Evolutionary conservation across 2,329 filamentous ascomycete genomes (phyloP), one percentile per base, ranked within the genome.

Genomic region (Trichoderma afroharzianum): DNA sequence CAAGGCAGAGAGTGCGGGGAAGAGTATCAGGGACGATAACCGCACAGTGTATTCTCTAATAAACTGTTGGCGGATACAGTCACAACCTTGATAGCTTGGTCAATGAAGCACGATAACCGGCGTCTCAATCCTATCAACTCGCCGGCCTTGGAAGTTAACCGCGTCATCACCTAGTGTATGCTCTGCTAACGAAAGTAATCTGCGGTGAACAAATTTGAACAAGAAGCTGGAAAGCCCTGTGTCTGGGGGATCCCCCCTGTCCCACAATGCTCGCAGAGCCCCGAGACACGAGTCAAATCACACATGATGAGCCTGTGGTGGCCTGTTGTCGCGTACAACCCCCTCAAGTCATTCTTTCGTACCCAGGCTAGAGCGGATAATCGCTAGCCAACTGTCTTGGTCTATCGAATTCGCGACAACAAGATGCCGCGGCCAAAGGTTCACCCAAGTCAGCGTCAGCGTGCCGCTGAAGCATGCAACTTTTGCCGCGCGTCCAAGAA

Each of bases 371-470:
- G 57, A 61, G 36, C 70, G 63, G 70, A 71, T 71, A 68, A 30
- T 21, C 28, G 53, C 53, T 30, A 50, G 33, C 32, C 18, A 33
- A 32, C 33, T 33, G 50, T 63, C 32, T 47, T 26, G n/a, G 39
- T 21, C 55, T 9, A 18, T 68, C 15, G n/a, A n/a, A 4, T 36
- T 8, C 50, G 11, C 28, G 28, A 33, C 28, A 15, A n/a, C n/a
- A n/a, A 28, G 63, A 88, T 88, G 86, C 85, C 85, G 71, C 85
- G 86, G 26, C 85, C 85, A 14, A 86, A 83, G 74, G 85, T 88
- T 26, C 81, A 80, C 21, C 83, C 84, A 2, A 82, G 83, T 62
- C 83, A 86, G 72, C 83, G 86, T 5, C 82, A 84, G 71, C 81
- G 86, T 53, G 84, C 84, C 18, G 82, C 81, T 26, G 83, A 85